phyloP scores from a whole-genome alignment of 257 asterid genomes.

The Fraxinus excelsior region DNA sequence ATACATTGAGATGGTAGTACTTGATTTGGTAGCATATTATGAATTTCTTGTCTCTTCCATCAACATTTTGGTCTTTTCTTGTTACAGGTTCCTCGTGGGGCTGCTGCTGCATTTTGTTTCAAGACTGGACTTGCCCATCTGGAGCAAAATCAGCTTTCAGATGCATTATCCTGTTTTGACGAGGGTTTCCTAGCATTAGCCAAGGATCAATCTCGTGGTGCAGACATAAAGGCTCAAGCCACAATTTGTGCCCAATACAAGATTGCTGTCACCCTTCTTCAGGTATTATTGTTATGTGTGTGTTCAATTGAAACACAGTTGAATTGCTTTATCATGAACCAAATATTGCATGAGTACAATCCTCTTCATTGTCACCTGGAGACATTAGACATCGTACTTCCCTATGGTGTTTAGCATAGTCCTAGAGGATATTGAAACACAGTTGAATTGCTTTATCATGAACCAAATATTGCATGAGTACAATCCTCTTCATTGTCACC shows the following conservation, averaged over 20 bases:
- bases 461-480: neutral
- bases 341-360: neutral
- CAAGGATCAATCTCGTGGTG: slow-evolving; percentile 99
- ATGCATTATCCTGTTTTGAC: slow-evolving; percentile 97
- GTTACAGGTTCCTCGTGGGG: slow-evolving; percentile 96
- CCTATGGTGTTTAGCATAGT: neutral
- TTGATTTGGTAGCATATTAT: neutral
- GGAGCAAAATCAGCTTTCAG: slow-evolving; percentile 98
- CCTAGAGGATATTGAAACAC: slow-evolving; percentile 7
- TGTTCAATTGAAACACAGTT: slow-evolving; percentile 12
- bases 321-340: neutral
- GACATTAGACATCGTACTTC: slow-evolving; percentile 5
- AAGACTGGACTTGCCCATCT: slow-evolving; percentile 97
- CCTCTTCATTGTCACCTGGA: neutral
- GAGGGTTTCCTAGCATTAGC: slow-evolving; percentile 98
- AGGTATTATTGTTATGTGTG: slow-evolving; percentile 48
- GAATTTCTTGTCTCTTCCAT: neutral
- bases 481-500: neutral
- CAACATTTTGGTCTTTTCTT: slow-evolving; percentile 23
- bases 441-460: neutral
- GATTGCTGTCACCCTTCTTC: slow-evolving; percentile 97
- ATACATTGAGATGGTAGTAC: neutral
- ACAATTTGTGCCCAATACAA: slow-evolving; percentile 99
- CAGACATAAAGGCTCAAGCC: slow-evolving; percentile 98
- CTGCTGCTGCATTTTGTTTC: slow-evolving; percentile 90